A percentile compares a stretch with the other conserved stretches of the same genome.
These are phyloP conservation scores for Alectoria sarmentosa DNA, from an alignment of 495 filamentous ascomycete species.

Conservation along the genomic window DNA sequence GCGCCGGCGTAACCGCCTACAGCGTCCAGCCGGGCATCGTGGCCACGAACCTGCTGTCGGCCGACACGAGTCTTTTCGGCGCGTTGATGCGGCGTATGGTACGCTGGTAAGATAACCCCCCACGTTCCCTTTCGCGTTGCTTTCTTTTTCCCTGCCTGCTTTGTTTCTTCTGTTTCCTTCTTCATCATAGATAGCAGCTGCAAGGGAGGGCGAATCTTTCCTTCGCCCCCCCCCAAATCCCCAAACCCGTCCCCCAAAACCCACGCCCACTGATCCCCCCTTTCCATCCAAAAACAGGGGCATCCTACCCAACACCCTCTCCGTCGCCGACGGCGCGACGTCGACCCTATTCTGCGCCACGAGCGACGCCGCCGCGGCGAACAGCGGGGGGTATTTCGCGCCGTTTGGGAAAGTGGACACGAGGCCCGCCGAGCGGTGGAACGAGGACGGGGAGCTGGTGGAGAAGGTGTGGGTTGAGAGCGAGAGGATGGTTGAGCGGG, in stretches of 20 bases:
- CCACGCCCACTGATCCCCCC: background rate
- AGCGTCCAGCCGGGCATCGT: constrained; percentile 21
- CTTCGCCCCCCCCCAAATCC: background rate
- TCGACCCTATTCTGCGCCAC: constrained; percentile 20
- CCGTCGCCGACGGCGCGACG: constrained; percentile 7
- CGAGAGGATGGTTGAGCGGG: constrained; percentile 7
- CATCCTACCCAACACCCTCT: constrained; percentile 3
- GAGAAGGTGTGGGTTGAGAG: constrained; percentile 2
- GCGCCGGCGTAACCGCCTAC: constrained; percentile 16
- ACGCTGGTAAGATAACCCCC: constrained; percentile 1
- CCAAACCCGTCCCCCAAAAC: background rate
- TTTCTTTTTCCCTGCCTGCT: too few relatives aligned
- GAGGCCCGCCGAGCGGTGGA: constrained; percentile 2
- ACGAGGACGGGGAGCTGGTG: background rate
- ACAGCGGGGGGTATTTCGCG: background rate
- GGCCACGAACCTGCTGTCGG: constrained; percentile 19
- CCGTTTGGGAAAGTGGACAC: constrained; percentile 5
- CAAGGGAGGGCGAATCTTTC: too few relatives aligned
- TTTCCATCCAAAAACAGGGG: background rate
- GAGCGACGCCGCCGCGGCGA: background rate
- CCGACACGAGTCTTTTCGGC: constrained; percentile 11
- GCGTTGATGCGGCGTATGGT: background rate
- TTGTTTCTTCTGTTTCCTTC: too few relatives aligned
- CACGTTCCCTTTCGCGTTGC: background rate
- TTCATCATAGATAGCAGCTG: too few relatives aligned